phyloP scores from a whole-genome alignment of 164 flowering plant genomes.

The Magnolia sinica region DNA sequence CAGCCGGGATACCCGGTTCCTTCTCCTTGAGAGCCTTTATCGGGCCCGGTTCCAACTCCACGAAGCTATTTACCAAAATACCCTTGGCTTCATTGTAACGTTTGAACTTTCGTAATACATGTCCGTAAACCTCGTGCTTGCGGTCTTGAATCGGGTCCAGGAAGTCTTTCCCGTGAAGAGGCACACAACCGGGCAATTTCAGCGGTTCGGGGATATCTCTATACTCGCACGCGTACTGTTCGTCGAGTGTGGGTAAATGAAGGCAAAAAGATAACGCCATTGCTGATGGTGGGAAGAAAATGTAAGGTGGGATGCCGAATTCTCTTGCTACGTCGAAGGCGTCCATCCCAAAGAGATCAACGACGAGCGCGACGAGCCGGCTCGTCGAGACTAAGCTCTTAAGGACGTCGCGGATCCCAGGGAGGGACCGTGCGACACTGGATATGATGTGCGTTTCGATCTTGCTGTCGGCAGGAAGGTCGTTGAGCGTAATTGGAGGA shows the following conservation, averaged over 20 bases:
- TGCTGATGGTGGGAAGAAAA: constrained; percentile 37
- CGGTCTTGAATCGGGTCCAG: constrained; percentile 26
- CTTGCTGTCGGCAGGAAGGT: constrained; percentile 22
- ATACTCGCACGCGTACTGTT: constrained; percentile 20
- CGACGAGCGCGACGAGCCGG: constrained; percentile 27
- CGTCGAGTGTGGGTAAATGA: constrained; percentile 29
- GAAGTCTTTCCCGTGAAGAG: constrained; percentile 27
- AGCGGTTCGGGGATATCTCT: constrained; percentile 25
- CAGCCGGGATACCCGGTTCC: constrained; percentile 11
- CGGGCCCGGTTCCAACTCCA: constrained; percentile 18
- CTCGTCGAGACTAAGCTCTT: background rate
- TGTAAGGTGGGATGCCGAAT: constrained; percentile 22
- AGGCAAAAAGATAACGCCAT: constrained; percentile 26
- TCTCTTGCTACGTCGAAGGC: constrained; percentile 34
- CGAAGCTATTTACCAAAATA: constrained; percentile 25
- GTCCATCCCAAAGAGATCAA: constrained; percentile 37
- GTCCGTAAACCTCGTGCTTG: constrained; percentile 16
- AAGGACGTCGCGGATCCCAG: constrained; percentile 27
- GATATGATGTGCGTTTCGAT: constrained; percentile 24
- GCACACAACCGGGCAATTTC: constrained; percentile 29
- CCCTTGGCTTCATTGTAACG: constrained; percentile 19
- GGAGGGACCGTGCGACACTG: constrained; percentile 26
- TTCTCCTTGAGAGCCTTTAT: constrained; percentile 15
- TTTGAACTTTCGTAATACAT: constrained; percentile 12
- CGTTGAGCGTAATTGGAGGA: constrained; percentile 19